Conservation (phyloP, 2,329 filamentous ascomycete genomes). For the Fusarium odoratissimum region DNA sequence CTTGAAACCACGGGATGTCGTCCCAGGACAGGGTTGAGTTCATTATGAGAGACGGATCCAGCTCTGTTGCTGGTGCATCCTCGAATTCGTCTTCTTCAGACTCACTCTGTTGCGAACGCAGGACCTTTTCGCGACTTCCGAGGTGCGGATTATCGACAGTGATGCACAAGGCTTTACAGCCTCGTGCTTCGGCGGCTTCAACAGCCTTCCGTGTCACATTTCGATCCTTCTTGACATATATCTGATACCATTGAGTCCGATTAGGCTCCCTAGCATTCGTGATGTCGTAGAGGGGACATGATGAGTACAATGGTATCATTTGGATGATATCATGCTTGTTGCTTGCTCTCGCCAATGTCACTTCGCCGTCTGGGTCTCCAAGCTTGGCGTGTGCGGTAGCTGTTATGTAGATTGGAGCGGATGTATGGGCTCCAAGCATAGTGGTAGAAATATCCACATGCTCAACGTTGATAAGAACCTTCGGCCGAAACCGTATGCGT, state of each 20-base stretch:
- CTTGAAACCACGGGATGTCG: slow-evolving; percentile 90
- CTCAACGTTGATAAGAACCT: slow-evolving; percentile 23
- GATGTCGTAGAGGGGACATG: background rate
- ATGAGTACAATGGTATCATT: slow-evolving; percentile 31
- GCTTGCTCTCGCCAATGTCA: slow-evolving; percentile 9
- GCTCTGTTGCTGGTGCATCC: slow-evolving; percentile 18
- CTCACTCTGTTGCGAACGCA: background rate
- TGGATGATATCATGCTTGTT: slow-evolving; percentile 16
- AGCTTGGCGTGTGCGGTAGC: slow-evolving; percentile 26
- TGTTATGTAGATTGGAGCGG: slow-evolving; percentile 18
- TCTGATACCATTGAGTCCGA: slow-evolving; percentile 20
- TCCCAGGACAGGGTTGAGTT: slow-evolving; percentile 90
- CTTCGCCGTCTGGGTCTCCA: slow-evolving; percentile 16
- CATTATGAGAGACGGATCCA: slow-evolving; percentile 28
- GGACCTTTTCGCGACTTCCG: slow-evolving; percentile 21
- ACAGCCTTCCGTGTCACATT: slow-evolving; percentile 2
- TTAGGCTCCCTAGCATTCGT: background rate
- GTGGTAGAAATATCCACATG: slow-evolving; percentile 16
- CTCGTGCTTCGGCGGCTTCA: slow-evolving; percentile 9
- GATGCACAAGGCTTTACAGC: slow-evolving; percentile 23
- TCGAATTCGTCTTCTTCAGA: background rate
- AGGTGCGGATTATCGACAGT: slow-evolving; percentile 26
- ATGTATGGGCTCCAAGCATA: background rate
- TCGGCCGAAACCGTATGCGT: slow-evolving; percentile 9
- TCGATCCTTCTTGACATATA: slow-evolving; percentile 27